Evolutionary conservation across 495 filamentous ascomycete genomes (phyloP).

Genomic region (Podospora conica): DNA sequence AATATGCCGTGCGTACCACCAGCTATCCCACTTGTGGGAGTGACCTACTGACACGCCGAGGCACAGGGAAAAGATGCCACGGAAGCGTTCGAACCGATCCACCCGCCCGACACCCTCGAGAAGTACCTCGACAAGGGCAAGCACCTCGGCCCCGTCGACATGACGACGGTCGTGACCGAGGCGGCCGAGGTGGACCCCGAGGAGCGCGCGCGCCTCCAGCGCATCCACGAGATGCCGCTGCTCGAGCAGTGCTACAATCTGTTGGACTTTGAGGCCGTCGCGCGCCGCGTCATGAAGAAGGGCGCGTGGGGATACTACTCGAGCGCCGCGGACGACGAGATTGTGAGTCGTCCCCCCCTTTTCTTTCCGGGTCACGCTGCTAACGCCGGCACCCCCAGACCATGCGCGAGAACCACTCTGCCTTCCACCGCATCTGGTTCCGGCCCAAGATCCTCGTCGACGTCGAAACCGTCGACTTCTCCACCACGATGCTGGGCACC

Average conservation of each 20-base stretch:
- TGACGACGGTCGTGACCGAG: constrained; percentile 72
- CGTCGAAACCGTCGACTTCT: constrained; percentile 78
- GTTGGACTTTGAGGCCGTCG: constrained; percentile 91
- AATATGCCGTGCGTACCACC: constrained; percentile 51
- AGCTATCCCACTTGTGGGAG: background rate
- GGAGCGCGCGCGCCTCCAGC: constrained; percentile 66
- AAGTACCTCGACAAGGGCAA: constrained; percentile 79
- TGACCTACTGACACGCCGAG: constrained; percentile 6
- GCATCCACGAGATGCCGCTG: constrained; percentile 70
- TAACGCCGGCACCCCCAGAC: constrained; percentile 50
- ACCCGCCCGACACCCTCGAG: constrained; percentile 70
- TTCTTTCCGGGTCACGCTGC: background rate
- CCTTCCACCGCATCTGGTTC: constrained; percentile 98
- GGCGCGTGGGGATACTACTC: constrained; percentile 96
- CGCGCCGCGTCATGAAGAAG: constrained; percentile 83
- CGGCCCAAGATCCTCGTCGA: constrained; percentile 78
- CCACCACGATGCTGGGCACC: constrained; percentile 85
- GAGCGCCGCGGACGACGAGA: constrained; percentile 93
- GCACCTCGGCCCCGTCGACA: constrained; percentile 87
- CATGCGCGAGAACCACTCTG: constrained; percentile 91
- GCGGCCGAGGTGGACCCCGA: constrained; percentile 66
- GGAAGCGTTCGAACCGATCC: constrained; percentile 74
- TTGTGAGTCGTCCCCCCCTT: constrained; percentile 47
- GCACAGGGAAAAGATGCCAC: constrained; percentile 72
- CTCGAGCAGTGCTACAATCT: constrained; percentile 91